Conservation (phyloP, 202 grass and related monocot species). For the Eragrostis tef region DNA sequence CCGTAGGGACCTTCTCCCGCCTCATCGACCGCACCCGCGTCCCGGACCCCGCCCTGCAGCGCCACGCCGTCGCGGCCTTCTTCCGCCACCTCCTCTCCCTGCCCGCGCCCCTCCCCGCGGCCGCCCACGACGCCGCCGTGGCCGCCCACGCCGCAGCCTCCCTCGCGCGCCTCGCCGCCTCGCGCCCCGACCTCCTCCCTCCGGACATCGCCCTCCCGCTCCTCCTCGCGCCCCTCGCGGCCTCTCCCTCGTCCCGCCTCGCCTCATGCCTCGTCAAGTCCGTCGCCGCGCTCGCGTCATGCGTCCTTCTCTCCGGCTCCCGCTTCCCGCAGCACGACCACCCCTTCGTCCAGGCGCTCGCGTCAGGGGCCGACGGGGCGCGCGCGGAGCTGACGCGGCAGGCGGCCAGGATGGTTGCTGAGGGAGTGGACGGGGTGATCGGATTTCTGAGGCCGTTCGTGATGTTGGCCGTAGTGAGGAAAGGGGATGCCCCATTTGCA, state of each 20-base stretch:
- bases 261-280: slow-evolving; percentile 70
- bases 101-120: slow-evolving; percentile 48
- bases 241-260: slow-evolving; percentile 48
- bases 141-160: slow-evolving; percentile 55
- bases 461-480: slow-evolving; percentile 69
- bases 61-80: slow-evolving; percentile 73
- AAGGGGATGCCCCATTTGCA: slow-evolving; percentile 49
- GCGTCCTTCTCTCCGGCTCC: slow-evolving; percentile 51
- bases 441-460: slow-evolving; percentile 77
- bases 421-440: slow-evolving; percentile 43
- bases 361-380: slow-evolving; percentile 52
- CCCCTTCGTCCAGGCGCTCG: slow-evolving; percentile 75
- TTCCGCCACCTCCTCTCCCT: slow-evolving; percentile 74
- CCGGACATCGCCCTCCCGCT: slow-evolving; percentile 52
- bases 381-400: slow-evolving; percentile 69
- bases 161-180: slow-evolving; percentile 54
- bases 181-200: slow-evolving; percentile 46
- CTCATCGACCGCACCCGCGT: slow-evolving; percentile 66
- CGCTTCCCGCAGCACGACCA: slow-evolving; percentile 62
- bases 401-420: slow-evolving; percentile 63
- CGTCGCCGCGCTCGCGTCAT: slow-evolving; percentile 57
- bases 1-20: slow-evolving; percentile 47
- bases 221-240: slow-evolving; percentile 51
- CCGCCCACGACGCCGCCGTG: slow-evolving; percentile 63
- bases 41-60: slow-evolving; percentile 69